Base-by-base conservation (phyloP, 2,329 filamentous ascomycete species). In the Harringtonia lauricola region DNA sequence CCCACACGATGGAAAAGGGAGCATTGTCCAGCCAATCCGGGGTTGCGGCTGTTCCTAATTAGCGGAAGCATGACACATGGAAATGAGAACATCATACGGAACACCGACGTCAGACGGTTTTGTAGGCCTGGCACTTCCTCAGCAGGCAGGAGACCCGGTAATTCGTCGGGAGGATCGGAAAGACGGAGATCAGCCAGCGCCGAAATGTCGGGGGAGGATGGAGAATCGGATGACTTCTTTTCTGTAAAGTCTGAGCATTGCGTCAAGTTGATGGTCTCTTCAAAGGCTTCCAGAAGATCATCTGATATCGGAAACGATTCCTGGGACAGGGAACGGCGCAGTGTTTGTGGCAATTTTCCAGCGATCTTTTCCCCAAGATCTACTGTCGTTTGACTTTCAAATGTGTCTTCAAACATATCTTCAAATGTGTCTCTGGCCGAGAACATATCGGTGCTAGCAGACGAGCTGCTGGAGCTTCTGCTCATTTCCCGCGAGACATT, bases 1-100 rank as follows among this genome's bases (percentile, higher is more conserved):
- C 74, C 74, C 73, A 78, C 4, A 65, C 52, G 6, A 76, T 59
- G 2, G 65, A 63, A 3, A 76, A 58, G 0, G 73, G 70, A 0
- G 69, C 71, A 1, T 59, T 41, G 3, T 63, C 59, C 4, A 74
- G 56, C 42, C 60, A 61, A 0, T 47, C 41, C 0, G 69, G 67
- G 8, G 68, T 61, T n/a, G 51, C 57, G 1, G 66, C 65, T 67
- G 46, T 8, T 6, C 24, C 21, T 34, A 18, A 14, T 17, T 15
- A 39, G 12, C 10, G 21, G 8, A 34, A 33, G 9, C 3, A 22
- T 36, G 15, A 34, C 7, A 36, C 22, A 43, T 22, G 10, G 21
- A 4, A 14, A 12, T 10, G 9, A 28, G 28, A 28, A 17, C 5
- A 18, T 30, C 10, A n/a, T 54, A 68, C 64, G 65, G 59, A 66